phyloP scores from a whole-genome alignment of 495 filamentous ascomycete genomes.

The Acidiella bohemica region DNA sequence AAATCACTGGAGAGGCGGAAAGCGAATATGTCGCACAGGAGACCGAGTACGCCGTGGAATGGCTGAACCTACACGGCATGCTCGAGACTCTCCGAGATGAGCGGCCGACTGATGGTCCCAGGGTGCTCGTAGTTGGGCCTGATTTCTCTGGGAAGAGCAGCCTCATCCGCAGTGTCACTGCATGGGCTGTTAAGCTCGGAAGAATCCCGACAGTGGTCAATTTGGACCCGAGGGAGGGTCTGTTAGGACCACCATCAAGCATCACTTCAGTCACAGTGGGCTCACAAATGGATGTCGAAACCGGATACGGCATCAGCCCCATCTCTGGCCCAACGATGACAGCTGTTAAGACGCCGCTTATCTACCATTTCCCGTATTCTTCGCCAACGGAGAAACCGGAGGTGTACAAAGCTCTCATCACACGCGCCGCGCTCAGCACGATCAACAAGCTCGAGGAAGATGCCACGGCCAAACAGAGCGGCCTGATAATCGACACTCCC shows the following conservation, averaged over 20 bases:
- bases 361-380: slow-evolving; percentile 75
- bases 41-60: slow-evolving; percentile 59
- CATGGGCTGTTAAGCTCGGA: slow-evolving; percentile 64
- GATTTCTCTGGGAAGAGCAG: slow-evolving; percentile 76
- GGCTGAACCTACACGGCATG: slow-evolving; percentile 77
- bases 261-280: slow-evolving; percentile 72
- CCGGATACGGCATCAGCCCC: slow-evolving; percentile 82
- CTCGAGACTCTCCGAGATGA: slow-evolving; percentile 48
- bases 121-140: slow-evolving; percentile 74
- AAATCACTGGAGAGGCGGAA: slow-evolving; percentile 53
- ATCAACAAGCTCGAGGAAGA: slow-evolving; percentile 71
- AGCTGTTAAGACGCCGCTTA: slow-evolving; percentile 80
- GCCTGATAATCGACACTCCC: slow-evolving; percentile 78
- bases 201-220: slow-evolving; percentile 74
- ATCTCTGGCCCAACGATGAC: slow-evolving; percentile 77
- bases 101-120: slow-evolving; percentile 36
- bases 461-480: slow-evolving; percentile 49
- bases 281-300: slow-evolving; percentile 75
- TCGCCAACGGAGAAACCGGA: slow-evolving; percentile 60
- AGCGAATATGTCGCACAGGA: slow-evolving; percentile 71
- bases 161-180: slow-evolving; percentile 64
- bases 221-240: slow-evolving; percentile 69
- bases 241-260: slow-evolving; percentile 74
- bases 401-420: slow-evolving; percentile 59
- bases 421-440: slow-evolving; percentile 65